Evolutionary conservation across 2,329 filamentous ascomycete species (phyloP).

Genomic region (Zymoseptoria ardabiliae): DNA sequence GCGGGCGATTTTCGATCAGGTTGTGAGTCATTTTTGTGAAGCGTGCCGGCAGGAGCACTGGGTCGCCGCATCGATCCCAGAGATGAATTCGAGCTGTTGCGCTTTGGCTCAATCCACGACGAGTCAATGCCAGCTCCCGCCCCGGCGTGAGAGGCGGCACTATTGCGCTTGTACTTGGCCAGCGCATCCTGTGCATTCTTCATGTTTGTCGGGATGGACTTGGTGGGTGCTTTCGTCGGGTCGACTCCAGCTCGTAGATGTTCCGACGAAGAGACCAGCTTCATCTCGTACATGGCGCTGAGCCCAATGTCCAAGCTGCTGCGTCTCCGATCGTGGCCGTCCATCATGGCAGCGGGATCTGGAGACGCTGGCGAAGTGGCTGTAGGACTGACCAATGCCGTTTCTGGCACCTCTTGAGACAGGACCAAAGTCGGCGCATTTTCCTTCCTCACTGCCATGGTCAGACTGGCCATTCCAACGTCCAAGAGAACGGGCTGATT

Average conservation of each 20-base stretch:
- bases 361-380: constrained; percentile 6
- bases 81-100: constrained; percentile 17
- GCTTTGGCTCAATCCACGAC: constrained; percentile 15
- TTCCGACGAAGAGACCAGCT: constrained; percentile 65
- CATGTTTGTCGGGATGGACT: constrained; percentile 8
- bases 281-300: constrained; percentile 63
- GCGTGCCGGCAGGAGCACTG: constrained; percentile 17
- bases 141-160: constrained; percentile 8
- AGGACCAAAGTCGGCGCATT: constrained; percentile 18
- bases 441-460: constrained; percentile 66
- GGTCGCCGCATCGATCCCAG: constrained; percentile 19
- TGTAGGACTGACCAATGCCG: neutral
- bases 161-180: constrained; percentile 14
- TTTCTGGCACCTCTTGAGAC: constrained; percentile 1
- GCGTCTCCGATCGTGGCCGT: constrained; percentile 27
- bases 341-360: constrained; percentile 16
- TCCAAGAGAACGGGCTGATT: constrained; percentile 87
- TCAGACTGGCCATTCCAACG: constrained; percentile 82
- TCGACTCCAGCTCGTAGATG: constrained; percentile 54
- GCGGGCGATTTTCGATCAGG: constrained; percentile 30
- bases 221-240: constrained; percentile 24
- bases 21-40: constrained; percentile 1
- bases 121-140: constrained; percentile 13
- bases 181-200: constrained; percentile 14
- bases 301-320: constrained; percentile 38